Evolutionary conservation across 2,329 filamentous ascomycete species (phyloP).

Genomic region (Polytolypa hystricis): DNA sequence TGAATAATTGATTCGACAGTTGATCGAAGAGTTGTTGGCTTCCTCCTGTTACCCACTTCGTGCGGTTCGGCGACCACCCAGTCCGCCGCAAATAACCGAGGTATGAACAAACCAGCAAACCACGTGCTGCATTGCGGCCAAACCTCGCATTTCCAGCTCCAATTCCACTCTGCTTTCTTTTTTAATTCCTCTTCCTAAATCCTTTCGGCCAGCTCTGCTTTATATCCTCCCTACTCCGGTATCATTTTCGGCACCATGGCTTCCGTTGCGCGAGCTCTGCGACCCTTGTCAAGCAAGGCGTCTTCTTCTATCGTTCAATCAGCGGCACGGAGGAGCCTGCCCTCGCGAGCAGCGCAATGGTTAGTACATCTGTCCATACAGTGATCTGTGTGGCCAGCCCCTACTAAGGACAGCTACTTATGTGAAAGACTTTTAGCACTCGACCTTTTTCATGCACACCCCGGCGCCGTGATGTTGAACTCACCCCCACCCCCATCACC

Average conservation of each 20-base stretch:
- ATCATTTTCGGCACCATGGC: conserved; percentile 29
- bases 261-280: conserved; percentile 36
- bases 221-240: not conserved
- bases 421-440: conserved; percentile 19
- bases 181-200: not conserved
- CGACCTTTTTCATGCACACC: conserved; percentile 53
- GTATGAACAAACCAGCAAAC: not conserved
- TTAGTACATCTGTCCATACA: conserved; percentile 15
- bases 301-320: conserved; percentile 28
- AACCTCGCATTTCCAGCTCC: not conserved
- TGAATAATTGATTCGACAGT: no score
- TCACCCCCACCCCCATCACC: conserved; percentile 84
- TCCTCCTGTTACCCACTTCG: not conserved
- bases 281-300: conserved; percentile 33
- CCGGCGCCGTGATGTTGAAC: conserved; percentile 46
- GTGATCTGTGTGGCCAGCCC: no score
- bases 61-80: not conserved
- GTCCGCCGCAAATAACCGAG: conserved; percentile 4
- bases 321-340: conserved; percentile 26
- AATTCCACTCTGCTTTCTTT: not conserved
- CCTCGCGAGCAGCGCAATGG: conserved; percentile 32
- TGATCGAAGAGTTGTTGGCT: not conserved
- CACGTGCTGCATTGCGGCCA: conserved; percentile 1
- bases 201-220: not conserved
- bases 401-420: not conserved